Conservation (phyloP, 192 early-diverging fungal species). For the Polychytrium aggregatum region DNA sequence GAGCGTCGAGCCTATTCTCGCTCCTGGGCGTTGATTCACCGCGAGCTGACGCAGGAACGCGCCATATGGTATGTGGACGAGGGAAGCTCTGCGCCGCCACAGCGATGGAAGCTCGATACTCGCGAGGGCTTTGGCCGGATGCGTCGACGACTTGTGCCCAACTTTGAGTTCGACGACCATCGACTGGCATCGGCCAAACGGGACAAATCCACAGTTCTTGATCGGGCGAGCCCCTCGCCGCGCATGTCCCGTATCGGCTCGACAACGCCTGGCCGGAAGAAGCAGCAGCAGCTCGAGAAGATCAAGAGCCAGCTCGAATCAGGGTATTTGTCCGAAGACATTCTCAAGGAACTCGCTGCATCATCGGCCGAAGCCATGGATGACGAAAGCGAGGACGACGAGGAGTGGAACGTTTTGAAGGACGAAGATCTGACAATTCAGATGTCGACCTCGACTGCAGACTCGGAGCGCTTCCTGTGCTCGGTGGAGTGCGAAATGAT, state of each 20-base stretch:
- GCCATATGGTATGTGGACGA: conserved; percentile 24
- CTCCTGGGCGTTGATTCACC: conserved; percentile 12
- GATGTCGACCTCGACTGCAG: neutral
- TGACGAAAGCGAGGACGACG: conserved; percentile 17
- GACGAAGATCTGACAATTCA: conserved; percentile 20
- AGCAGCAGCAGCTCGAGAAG: conserved; percentile 4
- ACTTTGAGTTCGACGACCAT: conserved; percentile 38
- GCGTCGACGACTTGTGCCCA: conserved; percentile 18
- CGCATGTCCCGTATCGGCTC: no score
- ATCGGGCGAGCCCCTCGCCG: neutral
- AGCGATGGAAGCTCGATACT: conserved; percentile 27
- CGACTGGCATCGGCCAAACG: conserved; percentile 19
- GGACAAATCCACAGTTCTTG: conserved; percentile 7
- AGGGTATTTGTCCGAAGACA: neutral
- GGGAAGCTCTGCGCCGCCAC: neutral
- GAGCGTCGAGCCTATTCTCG: conserved; percentile 11
- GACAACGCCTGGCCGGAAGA: conserved; percentile 3
- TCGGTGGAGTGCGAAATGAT: conserved; percentile 31
- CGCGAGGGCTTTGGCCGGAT: conserved; percentile 29
- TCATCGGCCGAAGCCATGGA: no score
- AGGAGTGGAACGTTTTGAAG: conserved; percentile 29
- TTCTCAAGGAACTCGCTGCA: conserved; percentile 3
- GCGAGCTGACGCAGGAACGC: conserved; percentile 24
- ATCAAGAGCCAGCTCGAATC: conserved; percentile 5
- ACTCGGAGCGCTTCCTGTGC: conserved; percentile 14